Evolutionary conservation across 192 early-diverging fungal species (phyloP), one percentile per base, ranked within the genome.

Genomic region (Cetraspora pellucida): DNA sequence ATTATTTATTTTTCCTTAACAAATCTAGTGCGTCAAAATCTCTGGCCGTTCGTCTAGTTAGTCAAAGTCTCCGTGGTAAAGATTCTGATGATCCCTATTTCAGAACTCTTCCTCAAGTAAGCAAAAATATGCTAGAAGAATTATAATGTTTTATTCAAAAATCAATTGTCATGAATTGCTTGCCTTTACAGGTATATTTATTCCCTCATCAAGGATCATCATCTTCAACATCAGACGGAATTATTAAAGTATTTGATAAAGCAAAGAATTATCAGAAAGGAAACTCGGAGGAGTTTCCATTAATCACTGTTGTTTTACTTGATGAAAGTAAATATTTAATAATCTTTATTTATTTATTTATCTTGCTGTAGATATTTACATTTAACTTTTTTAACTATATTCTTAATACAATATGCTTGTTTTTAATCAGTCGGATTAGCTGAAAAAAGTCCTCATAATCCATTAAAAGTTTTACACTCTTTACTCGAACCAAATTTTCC

Each of bases 131-230:
- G 5, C 31, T 37, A 37, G 31, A 1, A 37, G 5, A 5, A 37
- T 5, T 1, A 37, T 37, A 37, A 37, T 5, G 1, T 37, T 37
- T 37, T 37, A 37, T 37, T 37, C 31, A 37, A 37, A 3, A 37
- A 37, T 37, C 5, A 37, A 37, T 37, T 37, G 1, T 37, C 1
- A 37, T 37, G 31, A 5, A 37, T 37, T 37, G 5, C 5, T 37
- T n/a, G n/a, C n/a, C n/a, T 37, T 37, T 37, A 5, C 31, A 37
- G 31, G 31, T 75, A 23, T 60, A 46, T 61, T 16, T 65, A 19
- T 65, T 75, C 0, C 60, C 74, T 13, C 74, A 75, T 75, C 74
- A 75, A 64, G 74, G 74, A 17, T 64, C 59, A 28, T 61, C 74
- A 44, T 64, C 74, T 11, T 75, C 74, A 10, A 75, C 74, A 37